Evolutionary conservation across 345 rosid species (phyloP).

Genomic region (Acer yangbiense): DNA sequence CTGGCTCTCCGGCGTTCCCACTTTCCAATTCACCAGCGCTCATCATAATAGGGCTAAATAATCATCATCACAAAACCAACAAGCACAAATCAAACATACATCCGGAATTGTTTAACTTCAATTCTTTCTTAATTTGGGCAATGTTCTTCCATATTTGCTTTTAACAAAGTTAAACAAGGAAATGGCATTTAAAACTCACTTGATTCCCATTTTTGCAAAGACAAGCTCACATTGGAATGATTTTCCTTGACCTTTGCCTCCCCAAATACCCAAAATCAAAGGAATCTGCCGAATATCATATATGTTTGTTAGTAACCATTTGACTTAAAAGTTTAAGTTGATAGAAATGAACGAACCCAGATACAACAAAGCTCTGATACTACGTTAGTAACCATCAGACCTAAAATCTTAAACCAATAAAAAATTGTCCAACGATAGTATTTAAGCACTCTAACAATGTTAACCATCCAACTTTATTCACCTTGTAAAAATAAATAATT

Average conservation of each 20-base stretch:
- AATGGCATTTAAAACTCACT: constrained; percentile 24
- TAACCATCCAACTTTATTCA: not conserved
- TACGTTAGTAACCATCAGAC: too few species aligned
- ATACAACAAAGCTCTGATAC: too few species aligned
- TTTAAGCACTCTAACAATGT: too few species aligned
- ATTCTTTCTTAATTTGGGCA: not conserved
- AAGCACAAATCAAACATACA: not conserved
- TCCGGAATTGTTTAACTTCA: too few species aligned
- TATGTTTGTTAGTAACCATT: too few species aligned
- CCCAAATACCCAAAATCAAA: constrained; percentile 61
- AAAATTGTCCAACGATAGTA: too few species aligned
- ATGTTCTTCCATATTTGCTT: too few species aligned
- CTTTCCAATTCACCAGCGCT: constrained; percentile 67
- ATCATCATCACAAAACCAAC: not conserved
- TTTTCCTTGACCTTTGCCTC: constrained; percentile 69
- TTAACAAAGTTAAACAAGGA: too few species aligned
- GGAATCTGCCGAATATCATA: constrained; percentile 38
- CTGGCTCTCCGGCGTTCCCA: constrained; percentile 64
- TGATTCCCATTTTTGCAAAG: constrained; percentile 63
- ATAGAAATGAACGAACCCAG: too few species aligned
- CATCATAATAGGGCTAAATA: constrained; percentile 52
- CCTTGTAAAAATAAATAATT: not conserved
- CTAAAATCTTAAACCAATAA: too few species aligned
- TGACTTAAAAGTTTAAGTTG: too few species aligned
- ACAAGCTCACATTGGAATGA: constrained; percentile 68